Percentiles rank a stretch among this genome's conserved stretches.
Evolutionary conservation across 2,329 filamentous ascomycete genomes (phyloP).

Genomic region (Claviceps africana): DNA sequence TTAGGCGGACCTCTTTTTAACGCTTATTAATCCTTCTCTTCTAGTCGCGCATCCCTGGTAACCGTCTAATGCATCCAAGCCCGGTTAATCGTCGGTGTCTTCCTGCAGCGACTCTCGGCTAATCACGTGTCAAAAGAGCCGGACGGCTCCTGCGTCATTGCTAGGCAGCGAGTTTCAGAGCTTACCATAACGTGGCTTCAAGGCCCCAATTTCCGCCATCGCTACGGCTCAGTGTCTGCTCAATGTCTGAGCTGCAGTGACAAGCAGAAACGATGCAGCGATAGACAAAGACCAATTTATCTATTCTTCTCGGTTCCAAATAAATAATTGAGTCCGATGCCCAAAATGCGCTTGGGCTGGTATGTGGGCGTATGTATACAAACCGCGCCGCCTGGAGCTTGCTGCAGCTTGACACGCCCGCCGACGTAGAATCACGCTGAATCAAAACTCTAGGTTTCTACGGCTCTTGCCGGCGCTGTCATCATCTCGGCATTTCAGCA

Average conservation of each 20-base stretch:
- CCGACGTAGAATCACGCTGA: constrained; percentile 10
- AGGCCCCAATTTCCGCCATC: background rate
- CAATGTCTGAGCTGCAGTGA: background rate
- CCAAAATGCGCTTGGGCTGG: constrained; percentile 44
- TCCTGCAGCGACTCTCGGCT: background rate
- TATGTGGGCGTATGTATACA: constrained; percentile 44
- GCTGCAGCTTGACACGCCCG: background rate
- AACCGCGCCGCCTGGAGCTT: background rate
- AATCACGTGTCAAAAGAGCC: constrained; percentile 2
- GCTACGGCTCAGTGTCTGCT: background rate
- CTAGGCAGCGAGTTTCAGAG: background rate
- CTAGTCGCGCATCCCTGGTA: too few species aligned
- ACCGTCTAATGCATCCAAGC: too few species aligned
- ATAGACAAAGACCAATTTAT: background rate
- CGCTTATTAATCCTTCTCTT: too few species aligned
- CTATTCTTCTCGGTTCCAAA: too few species aligned
- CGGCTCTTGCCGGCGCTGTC: constrained; percentile 69
- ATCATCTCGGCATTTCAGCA: constrained; percentile 86
- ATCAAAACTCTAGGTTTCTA: constrained; percentile 48
- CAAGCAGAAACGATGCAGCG: constrained; percentile 1
- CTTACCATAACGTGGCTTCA: constrained; percentile 5
- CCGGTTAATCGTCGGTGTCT: background rate
- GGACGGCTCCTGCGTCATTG: constrained; percentile 1
- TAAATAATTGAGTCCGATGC: constrained; percentile 17
- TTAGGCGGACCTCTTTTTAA: too few species aligned